Percentiles rank a stretch among this genome's conserved stretches.
These are phyloP conservation scores for Kalmanozyma brasiliensis DNA, from an alignment of 1,284 basidiomycete species.

Conservation along the genomic window DNA sequence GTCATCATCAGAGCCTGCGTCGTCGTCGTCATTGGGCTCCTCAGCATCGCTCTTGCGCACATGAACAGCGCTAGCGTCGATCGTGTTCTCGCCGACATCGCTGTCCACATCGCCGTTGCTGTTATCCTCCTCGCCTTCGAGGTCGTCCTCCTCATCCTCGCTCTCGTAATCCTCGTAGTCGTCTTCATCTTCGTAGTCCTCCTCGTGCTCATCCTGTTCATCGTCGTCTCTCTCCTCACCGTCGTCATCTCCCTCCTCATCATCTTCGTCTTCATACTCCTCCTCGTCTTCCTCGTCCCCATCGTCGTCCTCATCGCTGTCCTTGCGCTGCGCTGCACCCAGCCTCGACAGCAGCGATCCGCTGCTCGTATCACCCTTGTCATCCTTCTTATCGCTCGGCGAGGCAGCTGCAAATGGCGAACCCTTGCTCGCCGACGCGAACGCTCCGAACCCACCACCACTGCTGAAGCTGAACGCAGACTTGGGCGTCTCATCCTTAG, in stretches of 20 bases:
- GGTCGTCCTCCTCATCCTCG: constrained; percentile 37
- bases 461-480: constrained; percentile 21
- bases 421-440: constrained; percentile 14
- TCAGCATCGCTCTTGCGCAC: constrained; percentile 34
- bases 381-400: constrained; percentile 4
- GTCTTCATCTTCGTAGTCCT: constrained; percentile 44
- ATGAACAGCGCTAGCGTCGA: constrained; percentile 30
- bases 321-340: constrained; percentile 42
- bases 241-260: constrained; percentile 69
- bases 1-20: constrained; percentile 22
- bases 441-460: constrained; percentile 21
- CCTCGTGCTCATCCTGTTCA: constrained; percentile 39
- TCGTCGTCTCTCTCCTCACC: constrained; percentile 63
- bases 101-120: constrained; percentile 23
- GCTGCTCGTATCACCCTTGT: constrained; percentile 8
- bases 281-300: constrained; percentile 68
- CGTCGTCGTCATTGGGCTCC: constrained; percentile 45
- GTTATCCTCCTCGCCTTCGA: constrained; percentile 6
- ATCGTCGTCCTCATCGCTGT: constrained; percentile 68
- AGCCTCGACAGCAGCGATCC: constrained; percentile 21
- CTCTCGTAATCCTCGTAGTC: constrained; percentile 56
- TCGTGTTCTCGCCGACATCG: constrained; percentile 38
- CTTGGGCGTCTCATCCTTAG: constrained; percentile 2
- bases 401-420: constrained; percentile 23
- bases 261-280: constrained; percentile 72